Evolutionary conservation across 768 basidiomycete genomes (phyloP).

Genomic region (Naganishia kalamii): DNA sequence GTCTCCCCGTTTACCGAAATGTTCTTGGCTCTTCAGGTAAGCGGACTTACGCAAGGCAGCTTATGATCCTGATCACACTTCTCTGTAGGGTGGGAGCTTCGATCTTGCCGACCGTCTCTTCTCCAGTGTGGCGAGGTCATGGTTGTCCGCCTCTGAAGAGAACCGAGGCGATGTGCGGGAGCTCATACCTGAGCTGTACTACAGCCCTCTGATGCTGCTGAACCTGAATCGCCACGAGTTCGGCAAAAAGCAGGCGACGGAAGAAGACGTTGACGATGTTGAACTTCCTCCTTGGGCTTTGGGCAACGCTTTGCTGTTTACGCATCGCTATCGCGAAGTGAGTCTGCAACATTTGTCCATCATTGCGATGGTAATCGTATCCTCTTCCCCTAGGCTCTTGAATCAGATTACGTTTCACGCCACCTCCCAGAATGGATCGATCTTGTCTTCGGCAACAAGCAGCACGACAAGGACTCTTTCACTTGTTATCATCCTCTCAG

Average conservation of each 20-base stretch:
- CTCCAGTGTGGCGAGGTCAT: constrained; percentile 64
- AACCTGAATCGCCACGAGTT: constrained; percentile 43
- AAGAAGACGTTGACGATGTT: constrained; percentile 67
- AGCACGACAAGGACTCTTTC: constrained; percentile 65
- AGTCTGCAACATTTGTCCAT: constrained; percentile 22
- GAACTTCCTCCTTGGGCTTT: constrained; percentile 87
- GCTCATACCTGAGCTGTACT: constrained; percentile 64
- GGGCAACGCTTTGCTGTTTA: constrained; percentile 73
- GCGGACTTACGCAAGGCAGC: constrained; percentile 14
- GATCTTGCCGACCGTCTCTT: constrained; percentile 62
- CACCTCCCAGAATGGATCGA: constrained; percentile 86
- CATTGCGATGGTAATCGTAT: not conserved
- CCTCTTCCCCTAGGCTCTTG: constrained; percentile 58
- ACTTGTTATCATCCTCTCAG: constrained; percentile 91
- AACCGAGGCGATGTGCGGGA: constrained; percentile 88
- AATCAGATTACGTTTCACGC: constrained; percentile 79
- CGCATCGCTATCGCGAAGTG: constrained; percentile 68
- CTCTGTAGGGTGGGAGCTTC: constrained; percentile 80
- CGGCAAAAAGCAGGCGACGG: constrained; percentile 43
- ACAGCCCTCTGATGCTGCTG: constrained; percentile 26
- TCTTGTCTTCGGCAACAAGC: constrained; percentile 60
- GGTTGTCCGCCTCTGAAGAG: constrained; percentile 75
- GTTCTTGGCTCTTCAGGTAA: constrained; percentile 78
- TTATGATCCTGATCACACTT: not conserved
- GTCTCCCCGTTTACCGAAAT: constrained; percentile 85